These are phyloP conservation scores for Penicillium crystallinum DNA, from an alignment of 495 filamentous ascomycete genomes.

Conservation along the genomic window DNA sequence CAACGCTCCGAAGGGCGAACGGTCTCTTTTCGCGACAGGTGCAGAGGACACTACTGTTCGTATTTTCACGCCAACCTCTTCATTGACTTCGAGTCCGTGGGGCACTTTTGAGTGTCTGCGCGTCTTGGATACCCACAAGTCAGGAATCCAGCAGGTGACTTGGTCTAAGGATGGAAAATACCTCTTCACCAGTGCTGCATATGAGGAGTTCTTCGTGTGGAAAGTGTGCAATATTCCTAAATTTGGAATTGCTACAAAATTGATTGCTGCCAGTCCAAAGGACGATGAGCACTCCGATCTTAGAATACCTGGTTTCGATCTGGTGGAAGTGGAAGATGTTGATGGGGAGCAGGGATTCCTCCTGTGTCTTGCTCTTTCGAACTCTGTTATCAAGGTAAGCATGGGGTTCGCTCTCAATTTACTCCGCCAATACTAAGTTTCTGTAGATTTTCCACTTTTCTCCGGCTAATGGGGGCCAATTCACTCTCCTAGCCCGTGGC, in stretches of 20 bases:
- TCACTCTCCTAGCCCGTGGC: constrained; percentile 51
- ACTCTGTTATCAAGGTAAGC: constrained; percentile 64
- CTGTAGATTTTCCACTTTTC: constrained; percentile 55
- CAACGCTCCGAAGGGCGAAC: constrained; percentile 4
- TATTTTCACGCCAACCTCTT: constrained; percentile 35
- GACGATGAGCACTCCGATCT: constrained; percentile 61
- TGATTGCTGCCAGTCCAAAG: constrained; percentile 57
- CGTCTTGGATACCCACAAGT: constrained; percentile 67
- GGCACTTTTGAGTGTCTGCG: constrained; percentile 49
- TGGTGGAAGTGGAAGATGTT: constrained; percentile 36
- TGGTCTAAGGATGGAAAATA: constrained; percentile 62
- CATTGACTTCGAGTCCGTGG: constrained; percentile 18
- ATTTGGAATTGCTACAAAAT: constrained; percentile 54
- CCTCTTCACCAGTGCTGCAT: constrained; percentile 79
- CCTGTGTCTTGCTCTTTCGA: constrained; percentile 67
- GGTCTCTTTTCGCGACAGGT: constrained; percentile 63
- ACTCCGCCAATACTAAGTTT: not conserved
- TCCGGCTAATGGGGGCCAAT: constrained; percentile 29
- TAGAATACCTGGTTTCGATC: constrained; percentile 70
- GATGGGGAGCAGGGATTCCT: constrained; percentile 32
- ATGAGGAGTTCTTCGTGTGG: constrained; percentile 89
- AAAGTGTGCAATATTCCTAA: constrained; percentile 50
- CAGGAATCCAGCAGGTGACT: constrained; percentile 75
- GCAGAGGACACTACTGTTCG: constrained; percentile 86
- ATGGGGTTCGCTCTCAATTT: not conserved